Base-by-base conservation (phyloP, 148 eudicot species). In the Camellia japonica region DNA sequence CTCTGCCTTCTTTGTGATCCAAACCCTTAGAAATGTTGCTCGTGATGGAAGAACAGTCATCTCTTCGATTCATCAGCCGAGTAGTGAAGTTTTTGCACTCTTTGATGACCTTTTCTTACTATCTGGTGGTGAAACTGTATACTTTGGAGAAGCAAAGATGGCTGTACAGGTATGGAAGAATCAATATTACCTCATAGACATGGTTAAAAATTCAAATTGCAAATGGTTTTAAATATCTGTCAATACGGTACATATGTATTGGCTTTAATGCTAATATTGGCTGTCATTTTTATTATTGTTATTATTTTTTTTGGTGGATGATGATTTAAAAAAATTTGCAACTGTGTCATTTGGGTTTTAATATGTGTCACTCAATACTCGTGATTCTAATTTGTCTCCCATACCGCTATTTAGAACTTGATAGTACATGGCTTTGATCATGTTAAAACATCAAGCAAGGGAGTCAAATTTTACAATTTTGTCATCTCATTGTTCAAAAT, bases 51-150 rank as follows among this genome's bases (percentile, higher is more conserved):
- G 93, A 66, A 93, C 92, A 0, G 87, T 93, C 49, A 83, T 95
- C 23, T 87, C 91, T 47, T 93, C 98, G 0, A 91, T 94, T 86
- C 97, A 94, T 71, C 98, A 94, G 84, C 97, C 97, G 3, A 93
- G 97, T 54, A 86, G 96, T 77, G 98, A 95, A 82, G 94, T 92
- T n/a, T 95, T 95, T 73, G 90, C 95, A 1, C 86, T 95, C 63
- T 95, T 95, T 83, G 98, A 95, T 83, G 92, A 91, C 70, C 93
- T 95, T 59, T 87, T 80, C 70, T 70, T 91, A 30, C 83, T 93
- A 20, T 93, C 97, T 6, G 91, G 93, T 15, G 98, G 97, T 23
- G 96, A 95, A 82, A 63, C 86, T 10, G 87, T 91, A 47, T 93
- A 85, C 77, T 90, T 95, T 85, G 98, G 98, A 62, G 93, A 90